These are phyloP conservation scores for Eucalyptus decipiens DNA, from an alignment of 345 rosid genomes.

Conservation along the genomic window DNA sequence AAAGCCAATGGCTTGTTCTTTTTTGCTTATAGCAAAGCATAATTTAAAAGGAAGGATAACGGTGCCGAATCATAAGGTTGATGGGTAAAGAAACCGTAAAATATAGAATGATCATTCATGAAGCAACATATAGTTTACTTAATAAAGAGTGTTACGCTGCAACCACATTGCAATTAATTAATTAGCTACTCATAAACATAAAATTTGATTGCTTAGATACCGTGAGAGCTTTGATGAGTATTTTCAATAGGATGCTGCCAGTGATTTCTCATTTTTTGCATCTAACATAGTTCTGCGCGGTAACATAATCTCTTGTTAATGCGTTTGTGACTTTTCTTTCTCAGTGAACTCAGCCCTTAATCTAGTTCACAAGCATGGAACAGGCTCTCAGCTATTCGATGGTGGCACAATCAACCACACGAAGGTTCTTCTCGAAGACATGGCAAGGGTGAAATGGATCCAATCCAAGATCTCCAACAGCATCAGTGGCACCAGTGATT, in stretches of 20 bases:
- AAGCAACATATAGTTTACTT: not conserved
- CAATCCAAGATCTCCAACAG: not conserved
- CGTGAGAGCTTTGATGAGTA: not conserved
- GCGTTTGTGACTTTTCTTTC: not conserved
- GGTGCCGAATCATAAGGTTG: not conserved
- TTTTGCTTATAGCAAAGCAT: not conserved
- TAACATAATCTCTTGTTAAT: not conserved
- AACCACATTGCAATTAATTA: not conserved
- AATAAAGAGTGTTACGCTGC: not conserved
- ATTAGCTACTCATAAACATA: not conserved
- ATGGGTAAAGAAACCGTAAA: not conserved
- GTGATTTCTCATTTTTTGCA: not conserved
- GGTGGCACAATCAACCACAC: not conserved
- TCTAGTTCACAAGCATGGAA: not conserved
- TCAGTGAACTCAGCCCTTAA: not conserved
- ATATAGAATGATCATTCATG: not conserved
- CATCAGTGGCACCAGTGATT: not conserved
- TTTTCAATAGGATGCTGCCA: not conserved
- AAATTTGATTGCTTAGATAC: not conserved
- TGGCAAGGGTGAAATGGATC: not conserved
- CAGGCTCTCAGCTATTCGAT: not conserved
- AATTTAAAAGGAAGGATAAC: not conserved
- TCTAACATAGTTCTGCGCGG: not conserved
- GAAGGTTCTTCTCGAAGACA: not conserved
- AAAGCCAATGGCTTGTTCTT: not conserved